Percentiles rank a stretch among this genome's conserved stretches.
phyloP scores from a whole-genome alignment of 345 rosid genomes.

The Reutealis trisperma region DNA sequence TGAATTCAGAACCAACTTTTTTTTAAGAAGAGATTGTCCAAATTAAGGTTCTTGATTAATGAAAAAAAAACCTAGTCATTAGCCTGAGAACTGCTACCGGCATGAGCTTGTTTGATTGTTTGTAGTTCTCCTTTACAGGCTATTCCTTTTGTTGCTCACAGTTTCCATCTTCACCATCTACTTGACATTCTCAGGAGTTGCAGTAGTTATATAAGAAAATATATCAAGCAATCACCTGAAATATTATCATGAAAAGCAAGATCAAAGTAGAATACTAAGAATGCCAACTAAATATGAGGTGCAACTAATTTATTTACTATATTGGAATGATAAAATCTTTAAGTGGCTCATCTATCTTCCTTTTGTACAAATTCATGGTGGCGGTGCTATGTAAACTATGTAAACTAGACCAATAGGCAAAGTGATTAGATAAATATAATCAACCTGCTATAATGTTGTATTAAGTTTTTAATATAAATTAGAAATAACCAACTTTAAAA shows the following conservation, averaged over 20 bases:
- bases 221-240: slow-evolving; percentile 9
- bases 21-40: not conserved
- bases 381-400: no score
- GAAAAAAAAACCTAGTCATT: slow-evolving; percentile 61
- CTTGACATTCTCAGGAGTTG: slow-evolving; percentile 29
- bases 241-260: slow-evolving; percentile 13
- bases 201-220: slow-evolving; percentile 3
- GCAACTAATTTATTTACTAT: not conserved
- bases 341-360: not conserved
- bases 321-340: not conserved
- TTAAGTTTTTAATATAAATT: no score
- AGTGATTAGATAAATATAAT: no score
- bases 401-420: no score
- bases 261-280: not conserved
- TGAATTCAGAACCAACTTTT: not conserved
- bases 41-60: slow-evolving; percentile 7
- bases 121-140: slow-evolving; percentile 25
- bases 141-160: slow-evolving; percentile 41
- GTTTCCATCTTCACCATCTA: slow-evolving; percentile 36
- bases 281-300: slow-evolving; percentile 1
- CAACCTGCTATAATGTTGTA: no score
- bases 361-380: not conserved
- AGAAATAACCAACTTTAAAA: no score
- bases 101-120: slow-evolving; percentile 31
- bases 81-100: slow-evolving; percentile 30